A percentile compares a stretch with the other conserved stretches of the same genome.
Conservation (phyloP, 805 yeast genomes). For the Candida hungchunana region DNA sequence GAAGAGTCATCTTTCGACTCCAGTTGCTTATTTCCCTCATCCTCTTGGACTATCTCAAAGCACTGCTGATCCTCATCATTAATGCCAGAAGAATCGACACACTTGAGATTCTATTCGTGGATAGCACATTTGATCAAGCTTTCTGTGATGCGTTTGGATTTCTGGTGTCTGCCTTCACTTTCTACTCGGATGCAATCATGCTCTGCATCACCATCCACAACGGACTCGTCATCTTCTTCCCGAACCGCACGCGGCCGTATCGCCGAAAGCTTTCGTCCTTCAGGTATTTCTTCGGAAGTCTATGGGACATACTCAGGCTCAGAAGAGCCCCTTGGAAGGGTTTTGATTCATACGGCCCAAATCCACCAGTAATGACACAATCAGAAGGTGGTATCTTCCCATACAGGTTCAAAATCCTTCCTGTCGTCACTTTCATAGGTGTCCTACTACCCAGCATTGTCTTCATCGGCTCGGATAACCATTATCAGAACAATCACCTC, state of each 20-base stretch:
- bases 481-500: constrained; percentile 11
- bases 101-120: neutral
- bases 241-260: constrained; percentile 11
- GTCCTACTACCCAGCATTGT: constrained; percentile 10
- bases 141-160: constrained; percentile 23
- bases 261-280: constrained; percentile 9
- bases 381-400: constrained; percentile 25
- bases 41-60: constrained; percentile 18
- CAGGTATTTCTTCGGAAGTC: constrained; percentile 4
- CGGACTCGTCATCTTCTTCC: constrained; percentile 19
- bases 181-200: constrained; percentile 19
- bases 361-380: constrained; percentile 2
- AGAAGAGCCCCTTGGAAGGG: constrained; percentile 5
- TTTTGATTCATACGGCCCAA: constrained; percentile 6
- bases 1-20: constrained; percentile 21
- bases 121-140: neutral
- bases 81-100: constrained; percentile 6
- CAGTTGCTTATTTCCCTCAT: constrained; percentile 18
- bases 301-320: constrained; percentile 4
- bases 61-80: constrained; percentile 7
- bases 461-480: constrained; percentile 11
- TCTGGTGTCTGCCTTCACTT: constrained; percentile 9
- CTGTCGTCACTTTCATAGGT: neutral
- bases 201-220: constrained; percentile 20
- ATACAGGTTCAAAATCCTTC: constrained; percentile 3